phyloP scores from a whole-genome alignment of 108 stramenopile genomes.

The Fistulifera pelliculosa region DNA sequence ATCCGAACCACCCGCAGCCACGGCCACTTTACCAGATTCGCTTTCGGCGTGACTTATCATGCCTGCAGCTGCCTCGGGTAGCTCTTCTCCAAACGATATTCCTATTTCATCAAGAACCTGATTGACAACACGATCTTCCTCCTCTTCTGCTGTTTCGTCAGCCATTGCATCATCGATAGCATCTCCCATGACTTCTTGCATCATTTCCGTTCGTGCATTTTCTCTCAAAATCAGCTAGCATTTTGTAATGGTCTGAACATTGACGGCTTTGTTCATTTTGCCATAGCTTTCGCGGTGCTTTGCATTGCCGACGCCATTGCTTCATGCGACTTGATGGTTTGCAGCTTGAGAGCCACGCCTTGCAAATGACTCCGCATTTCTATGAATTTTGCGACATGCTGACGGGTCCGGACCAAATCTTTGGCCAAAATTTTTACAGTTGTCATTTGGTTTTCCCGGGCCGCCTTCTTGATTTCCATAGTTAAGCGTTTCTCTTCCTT shows the following conservation, averaged over 20 bases:
- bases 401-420: slow-evolving; percentile 37
- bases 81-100: slow-evolving; percentile 61
- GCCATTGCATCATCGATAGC: slow-evolving; percentile 90
- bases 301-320: slow-evolving; percentile 95
- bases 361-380: slow-evolving; percentile 94
- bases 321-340: slow-evolving; percentile 90
- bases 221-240: slow-evolving; percentile 97
- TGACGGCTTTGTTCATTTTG: slow-evolving; percentile 92
- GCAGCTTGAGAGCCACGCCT: slow-evolving; percentile 87
- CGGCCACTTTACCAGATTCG: slow-evolving; percentile 26
- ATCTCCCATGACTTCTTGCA: slow-evolving; percentile 96
- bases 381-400: slow-evolving; percentile 92
- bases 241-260: slow-evolving; percentile 89
- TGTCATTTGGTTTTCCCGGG: slow-evolving; percentile 88
- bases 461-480: slow-evolving; percentile 93
- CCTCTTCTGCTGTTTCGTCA: slow-evolving; percentile 85
- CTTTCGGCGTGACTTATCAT: slow-evolving; percentile 21
- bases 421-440: slow-evolving; percentile 95
- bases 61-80: slow-evolving; percentile 64
- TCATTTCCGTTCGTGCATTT: slow-evolving; percentile 91
- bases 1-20: slow-evolving; percentile 27
- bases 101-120: slow-evolving; percentile 90
- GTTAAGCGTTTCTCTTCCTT: slow-evolving; percentile 88
- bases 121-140: slow-evolving; percentile 82
- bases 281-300: slow-evolving; percentile 83